Evolutionary conservation across 2,329 filamentous ascomycete genomes (phyloP).

Genomic region (Talaromyces sp.): DNA sequence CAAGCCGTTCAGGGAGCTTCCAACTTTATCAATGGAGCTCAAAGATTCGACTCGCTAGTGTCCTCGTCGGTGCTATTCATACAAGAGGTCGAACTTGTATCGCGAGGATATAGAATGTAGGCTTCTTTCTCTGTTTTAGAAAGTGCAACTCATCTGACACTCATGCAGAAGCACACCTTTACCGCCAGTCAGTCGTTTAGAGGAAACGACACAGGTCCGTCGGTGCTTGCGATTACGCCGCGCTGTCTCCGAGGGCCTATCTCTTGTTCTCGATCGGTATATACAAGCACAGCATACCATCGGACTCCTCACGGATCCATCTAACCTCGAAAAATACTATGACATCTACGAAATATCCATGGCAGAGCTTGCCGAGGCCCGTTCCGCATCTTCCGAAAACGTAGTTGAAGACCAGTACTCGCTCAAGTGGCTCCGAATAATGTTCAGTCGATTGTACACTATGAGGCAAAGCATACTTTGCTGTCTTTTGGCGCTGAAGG

Average conservation of each 20-base stretch:
- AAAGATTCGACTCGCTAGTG: slow-evolving; percentile 75
- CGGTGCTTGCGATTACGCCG: slow-evolving; percentile 78
- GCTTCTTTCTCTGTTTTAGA: slow-evolving; percentile 29
- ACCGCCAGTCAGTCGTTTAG: slow-evolving; percentile 86
- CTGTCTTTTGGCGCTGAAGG: slow-evolving; percentile 81
- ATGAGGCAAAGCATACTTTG: slow-evolving; percentile 83
- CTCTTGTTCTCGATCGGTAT: slow-evolving; percentile 67
- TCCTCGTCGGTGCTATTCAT: slow-evolving; percentile 76
- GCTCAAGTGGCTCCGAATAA: slow-evolving; percentile 74
- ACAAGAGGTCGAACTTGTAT: slow-evolving; percentile 93
- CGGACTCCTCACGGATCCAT: slow-evolving; percentile 70
- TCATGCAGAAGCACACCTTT: slow-evolving; percentile 71
- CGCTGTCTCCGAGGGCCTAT: slow-evolving; percentile 67
- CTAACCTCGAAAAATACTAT: slow-evolving; percentile 86
- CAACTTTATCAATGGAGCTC: slow-evolving; percentile 67
- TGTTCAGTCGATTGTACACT: slow-evolving; percentile 75
- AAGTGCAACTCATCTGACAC: slow-evolving; percentile 21
- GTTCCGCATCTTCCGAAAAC: slow-evolving; percentile 60
- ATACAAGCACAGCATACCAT: slow-evolving; percentile 66
- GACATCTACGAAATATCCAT: slow-evolving; percentile 81
- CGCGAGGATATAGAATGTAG: slow-evolving; percentile 80
- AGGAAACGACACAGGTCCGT: slow-evolving; percentile 74
- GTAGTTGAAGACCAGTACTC: slow-evolving; percentile 73
- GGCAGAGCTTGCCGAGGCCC: slow-evolving; percentile 68
- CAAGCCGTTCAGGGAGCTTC: slow-evolving; percentile 69